phyloP scores from a whole-genome alignment of 192 early-diverging fungal genomes.

The Jimgerdemannia flammicorona region DNA sequence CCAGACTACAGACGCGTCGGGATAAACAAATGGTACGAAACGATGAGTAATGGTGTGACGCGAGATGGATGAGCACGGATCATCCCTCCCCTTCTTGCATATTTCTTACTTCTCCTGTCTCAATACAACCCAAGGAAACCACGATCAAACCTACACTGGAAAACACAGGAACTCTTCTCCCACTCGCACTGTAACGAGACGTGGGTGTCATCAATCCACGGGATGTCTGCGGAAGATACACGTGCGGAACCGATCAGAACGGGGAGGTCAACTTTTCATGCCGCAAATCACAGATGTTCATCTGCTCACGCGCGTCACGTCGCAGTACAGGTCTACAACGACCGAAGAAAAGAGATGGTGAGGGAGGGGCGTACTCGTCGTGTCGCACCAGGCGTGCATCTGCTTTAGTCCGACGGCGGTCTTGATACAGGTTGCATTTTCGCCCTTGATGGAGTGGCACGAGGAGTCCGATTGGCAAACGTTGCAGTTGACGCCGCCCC shows the following conservation, averaged over 20 bases:
- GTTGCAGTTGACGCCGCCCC: conserved; percentile 93
- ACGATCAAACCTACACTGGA: conserved; percentile 6
- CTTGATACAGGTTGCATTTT: conserved; percentile 29
- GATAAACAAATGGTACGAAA: too few relatives aligned
- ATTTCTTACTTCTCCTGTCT: background rate
- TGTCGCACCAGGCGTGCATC: conserved; percentile 32
- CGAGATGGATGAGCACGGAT: too few relatives aligned
- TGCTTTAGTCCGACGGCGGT: conserved; percentile 28
- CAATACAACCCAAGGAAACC: background rate
- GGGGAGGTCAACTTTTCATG: too few relatives aligned
- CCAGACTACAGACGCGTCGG: conserved; percentile 51
- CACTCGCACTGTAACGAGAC: conserved; percentile 47
- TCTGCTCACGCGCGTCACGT: too few relatives aligned
- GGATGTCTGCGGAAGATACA: conserved; percentile 18
- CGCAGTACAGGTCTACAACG: too few relatives aligned
- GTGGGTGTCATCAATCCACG: conserved; percentile 55
- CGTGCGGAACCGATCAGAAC: background rate
- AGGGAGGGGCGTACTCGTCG: conserved; percentile 22
- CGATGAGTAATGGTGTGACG: too few relatives aligned
- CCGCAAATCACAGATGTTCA: too few relatives aligned
- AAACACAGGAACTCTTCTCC: conserved; percentile 39
- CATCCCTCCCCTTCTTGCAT: too few relatives aligned
- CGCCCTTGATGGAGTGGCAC: conserved; percentile 18
- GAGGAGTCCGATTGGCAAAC: conserved; percentile 36
- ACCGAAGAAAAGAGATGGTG: background rate